Conservation (phyloP, 1,284 basidiomycete genomes). For the Tylopilus microsporus region DNA sequence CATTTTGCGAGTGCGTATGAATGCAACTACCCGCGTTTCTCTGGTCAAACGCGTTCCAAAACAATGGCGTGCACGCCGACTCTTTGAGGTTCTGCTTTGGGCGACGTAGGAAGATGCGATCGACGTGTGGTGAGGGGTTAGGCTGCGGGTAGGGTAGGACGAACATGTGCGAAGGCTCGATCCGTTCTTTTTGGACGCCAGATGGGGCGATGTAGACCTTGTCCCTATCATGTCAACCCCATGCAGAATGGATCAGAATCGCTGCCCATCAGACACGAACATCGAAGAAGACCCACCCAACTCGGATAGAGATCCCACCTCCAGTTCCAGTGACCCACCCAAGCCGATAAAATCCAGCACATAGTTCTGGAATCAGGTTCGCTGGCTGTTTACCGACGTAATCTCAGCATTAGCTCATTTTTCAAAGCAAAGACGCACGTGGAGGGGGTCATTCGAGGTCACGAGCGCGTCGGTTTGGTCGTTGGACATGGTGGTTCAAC, state of each 20-base stretch:
- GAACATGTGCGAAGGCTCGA: constrained; percentile 74
- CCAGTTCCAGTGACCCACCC: constrained; percentile 65
- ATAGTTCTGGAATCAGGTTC: constrained; percentile 76
- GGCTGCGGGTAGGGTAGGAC: constrained; percentile 75
- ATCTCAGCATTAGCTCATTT: constrained; percentile 3
- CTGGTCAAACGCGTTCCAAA: constrained; percentile 84
- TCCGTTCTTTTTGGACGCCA: constrained; percentile 85
- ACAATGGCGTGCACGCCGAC: constrained; percentile 82
- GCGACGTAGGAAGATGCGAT: constrained; percentile 70
- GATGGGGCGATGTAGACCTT: constrained; percentile 44
- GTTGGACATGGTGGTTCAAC: not conserved
- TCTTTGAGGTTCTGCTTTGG: constrained; percentile 68
- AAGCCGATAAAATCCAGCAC: constrained; percentile 31
- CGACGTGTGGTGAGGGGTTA: constrained; percentile 54
- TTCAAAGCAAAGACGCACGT: constrained; percentile 35
- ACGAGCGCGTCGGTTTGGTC: constrained; percentile 23
- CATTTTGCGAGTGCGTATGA: constrained; percentile 83
- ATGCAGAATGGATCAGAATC: not conserved
- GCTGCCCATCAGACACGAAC: not conserved
- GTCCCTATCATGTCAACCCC: not conserved
- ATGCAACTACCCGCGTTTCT: constrained; percentile 77
- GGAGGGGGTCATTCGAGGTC: constrained; percentile 41
- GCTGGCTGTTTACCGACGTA: constrained; percentile 52
- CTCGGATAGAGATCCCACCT: constrained; percentile 66
- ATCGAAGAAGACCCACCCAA: constrained; percentile 45